Base-by-base conservation (phyloP, 2,329 filamentous ascomycete genomes). In the Tolypocladium inflatum region DNA sequence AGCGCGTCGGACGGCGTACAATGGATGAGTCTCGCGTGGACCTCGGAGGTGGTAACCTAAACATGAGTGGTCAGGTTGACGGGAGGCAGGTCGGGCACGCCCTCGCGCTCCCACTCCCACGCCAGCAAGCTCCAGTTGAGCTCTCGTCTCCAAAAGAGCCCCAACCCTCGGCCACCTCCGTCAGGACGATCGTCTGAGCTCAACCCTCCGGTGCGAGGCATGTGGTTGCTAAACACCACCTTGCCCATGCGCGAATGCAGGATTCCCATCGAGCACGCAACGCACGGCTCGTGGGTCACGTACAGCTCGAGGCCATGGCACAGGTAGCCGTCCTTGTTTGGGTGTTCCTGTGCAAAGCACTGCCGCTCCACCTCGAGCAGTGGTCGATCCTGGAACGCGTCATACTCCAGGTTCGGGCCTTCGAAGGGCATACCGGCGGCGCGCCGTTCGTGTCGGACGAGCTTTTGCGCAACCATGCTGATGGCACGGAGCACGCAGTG, bases 181-280 rank as follows among this genome's bases (percentile, higher is more conserved):
- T 78, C 72, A 62, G 79, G 77, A 64, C 82, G 82, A 69, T 85
- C 82, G 71, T 96, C 91, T 26, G 91, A 87, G 66, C 87, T 88
- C 75, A 97, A 79, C 50, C 90, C 92, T 55, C 93, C 93, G 15
- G 89, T 95, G 62, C 84, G 76, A 53, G 83, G 81, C 88, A 96
- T 94, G 57, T 89, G 83, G 61, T 86, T 80, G 62, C 84, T 85
- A 73, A 96, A 96, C 43, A 96, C 81, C 55, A 92, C 89, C 56
- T 88, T 86, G 51, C 90, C 87, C 80, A 99, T 96, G 55, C 94
- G 85, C 10, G 93, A 97, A 70, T 97, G 92, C 26, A 97, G 80
- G 65, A 97, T 88, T 1, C 90, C 94, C 94, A 97, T 97, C 41
- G 89, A 91, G 74, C 94, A 99, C 83, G 96, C 95, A 60, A 96